Percentiles rank a stretch among this genome's conserved stretches.
phyloP scores from a whole-genome alignment of 148 eudicot species.

The Rhododendron simsii region DNA sequence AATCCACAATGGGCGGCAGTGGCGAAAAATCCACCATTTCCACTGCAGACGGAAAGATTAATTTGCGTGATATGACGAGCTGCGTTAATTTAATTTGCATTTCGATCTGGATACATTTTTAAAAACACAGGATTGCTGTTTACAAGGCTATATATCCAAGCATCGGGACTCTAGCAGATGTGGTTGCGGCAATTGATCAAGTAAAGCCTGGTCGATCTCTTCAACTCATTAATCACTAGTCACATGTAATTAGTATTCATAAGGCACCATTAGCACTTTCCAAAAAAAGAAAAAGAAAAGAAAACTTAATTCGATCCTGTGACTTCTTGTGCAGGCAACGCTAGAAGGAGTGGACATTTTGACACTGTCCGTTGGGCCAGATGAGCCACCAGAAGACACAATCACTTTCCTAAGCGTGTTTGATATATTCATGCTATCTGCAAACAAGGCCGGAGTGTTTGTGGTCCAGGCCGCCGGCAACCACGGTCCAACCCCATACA shows the following conservation, averaged over 20 bases:
- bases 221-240: background rate
- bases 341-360: conserved; percentile 80
- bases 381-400: conserved; percentile 71
- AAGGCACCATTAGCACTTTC: too few species aligned
- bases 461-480: conserved; percentile 94
- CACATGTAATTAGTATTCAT: background rate
- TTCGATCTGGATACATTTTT: background rate
- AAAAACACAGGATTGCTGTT: conserved; percentile 65
- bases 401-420: conserved; percentile 74
- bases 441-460: conserved; percentile 76
- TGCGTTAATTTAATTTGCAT: background rate
- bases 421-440: conserved; percentile 71
- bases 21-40: too few species aligned
- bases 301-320: background rate
- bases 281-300: too few species aligned
- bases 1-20: too few species aligned
- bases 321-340: conserved; percentile 50
- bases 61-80: too few species aligned
- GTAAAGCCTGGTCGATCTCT: conserved; percentile 32
- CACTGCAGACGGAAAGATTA: too few species aligned
- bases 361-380: conserved; percentile 83
- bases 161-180: conserved; percentile 72
- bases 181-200: conserved; percentile 91
- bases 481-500: conserved; percentile 60
- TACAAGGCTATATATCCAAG: conserved; percentile 94